These are phyloP conservation scores for Flaveria robusta DNA, from an alignment of 129 eudicot species.

Conservation along the genomic window DNA sequence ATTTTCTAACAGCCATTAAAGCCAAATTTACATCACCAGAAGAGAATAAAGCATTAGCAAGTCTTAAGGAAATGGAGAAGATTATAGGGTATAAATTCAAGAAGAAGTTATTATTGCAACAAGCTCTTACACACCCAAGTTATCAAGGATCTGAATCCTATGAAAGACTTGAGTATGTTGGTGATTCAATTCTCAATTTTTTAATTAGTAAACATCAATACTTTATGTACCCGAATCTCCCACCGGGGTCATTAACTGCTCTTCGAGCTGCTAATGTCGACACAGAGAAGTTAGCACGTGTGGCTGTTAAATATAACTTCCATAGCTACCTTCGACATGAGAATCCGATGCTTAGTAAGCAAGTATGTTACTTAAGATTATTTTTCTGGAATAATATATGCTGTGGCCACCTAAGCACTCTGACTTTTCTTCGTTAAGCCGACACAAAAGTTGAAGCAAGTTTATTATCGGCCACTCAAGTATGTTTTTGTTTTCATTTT, in stretches of 20 bases:
- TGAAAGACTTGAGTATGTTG: constrained; percentile 77
- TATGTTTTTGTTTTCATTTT: not conserved
- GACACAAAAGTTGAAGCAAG: not conserved
- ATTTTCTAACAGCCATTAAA: constrained; percentile 35
- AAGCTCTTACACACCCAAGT: constrained; percentile 69
- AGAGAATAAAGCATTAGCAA: constrained; percentile 40
- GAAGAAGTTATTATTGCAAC: constrained; percentile 44
- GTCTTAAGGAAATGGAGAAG: constrained; percentile 59
- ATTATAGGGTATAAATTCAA: constrained; percentile 66
- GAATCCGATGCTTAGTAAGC: constrained; percentile 49
- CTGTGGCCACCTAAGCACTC: not conserved
- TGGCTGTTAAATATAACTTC: constrained; percentile 58
- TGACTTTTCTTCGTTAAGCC: not conserved
- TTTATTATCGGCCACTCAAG: not conserved
- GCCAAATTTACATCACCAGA: constrained; percentile 26
- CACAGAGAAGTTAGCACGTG: constrained; percentile 72
- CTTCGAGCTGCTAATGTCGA: constrained; percentile 80
- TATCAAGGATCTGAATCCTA: constrained; percentile 53
- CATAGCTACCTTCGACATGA: constrained; percentile 57
- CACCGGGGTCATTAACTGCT: constrained; percentile 66
- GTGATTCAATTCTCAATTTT: constrained; percentile 71
- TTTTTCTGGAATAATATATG: not conserved
- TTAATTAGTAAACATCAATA: constrained; percentile 60
- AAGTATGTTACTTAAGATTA: constrained; percentile 43
- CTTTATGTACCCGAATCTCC: constrained; percentile 57